Evolutionary conservation across 148 eudicot genomes (phyloP), one percentile per base, ranked within the genome.

Genomic region (Silene uniflora): DNA sequence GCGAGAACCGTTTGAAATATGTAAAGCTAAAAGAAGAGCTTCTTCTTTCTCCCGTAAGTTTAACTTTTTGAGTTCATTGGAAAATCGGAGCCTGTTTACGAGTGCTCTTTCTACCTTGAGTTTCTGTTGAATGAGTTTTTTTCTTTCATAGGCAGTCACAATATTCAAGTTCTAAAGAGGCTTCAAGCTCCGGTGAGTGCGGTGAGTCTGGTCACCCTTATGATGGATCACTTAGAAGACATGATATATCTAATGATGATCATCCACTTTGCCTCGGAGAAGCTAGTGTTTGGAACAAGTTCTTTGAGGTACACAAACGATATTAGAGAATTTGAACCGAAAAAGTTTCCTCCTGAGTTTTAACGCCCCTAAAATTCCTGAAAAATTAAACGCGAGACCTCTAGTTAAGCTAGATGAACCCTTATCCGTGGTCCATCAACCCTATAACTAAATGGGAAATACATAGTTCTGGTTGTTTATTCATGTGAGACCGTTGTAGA

Each of bases 11-110:
- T 60, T 49, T 55, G 4, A 89, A 80, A 42, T 88, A 88, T 71
- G 80, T 78, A 47, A 81, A 84, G 83, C 87, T 89, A 49, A 89
- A 83, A 78, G 89, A 86, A 47, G 93, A 88, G 75, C 81, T 86
- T 76, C 84, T 89, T 17, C 67, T 65, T 62, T 84, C 76, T 66
- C 93, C 93, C 67, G 93, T 88, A 89, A 83, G 88, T 58, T 17
- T 8, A 24, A 7, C 6, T 39, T 46, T 52, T 52, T 10, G 4
- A 14, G 18, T 29, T 21, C 9, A 35, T 9, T 67, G 12, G 17
- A 24, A 46, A 32, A 52, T 55, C 21, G 10, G 27, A n/a, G 14
- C 5, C 1, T 14, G 6, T 62, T 12, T 75, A 13, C 4, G 35
- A n/a, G n/a, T 18, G 55, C 17, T n/a, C 16, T 39, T 21, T 77